Evolutionary conservation across 164 flowering plant species (phyloP), one percentile per base, ranked within the genome.

Genomic region (Houttuynia cordata): DNA sequence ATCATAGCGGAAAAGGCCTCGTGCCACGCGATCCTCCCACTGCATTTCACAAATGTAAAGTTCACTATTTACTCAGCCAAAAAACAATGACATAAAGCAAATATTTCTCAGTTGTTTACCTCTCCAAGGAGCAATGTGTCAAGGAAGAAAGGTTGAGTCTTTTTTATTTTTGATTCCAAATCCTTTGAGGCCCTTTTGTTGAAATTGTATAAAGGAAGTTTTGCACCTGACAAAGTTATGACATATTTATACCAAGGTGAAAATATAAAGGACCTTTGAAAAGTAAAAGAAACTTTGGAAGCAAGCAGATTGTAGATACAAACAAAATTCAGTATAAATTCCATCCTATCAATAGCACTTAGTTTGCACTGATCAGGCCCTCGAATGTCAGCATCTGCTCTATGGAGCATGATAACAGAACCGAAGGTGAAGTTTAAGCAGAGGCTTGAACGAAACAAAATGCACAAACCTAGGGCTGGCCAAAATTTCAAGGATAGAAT

Each of bases 1-100:
- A 71, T 89, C 96, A 60, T 86, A 86, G 57, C 91, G 83, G 63
- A 89, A 89, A 18, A 89, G 81, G 13, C 93, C 96, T 56, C 74
- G 63, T 42, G 65, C 64, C 80, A 75, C 62, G 12, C 93, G 78
- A 53, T 86, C 87, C 68, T 89, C 96, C 91, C 96, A 86, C 74
- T 89, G 59, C 40, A 62, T 41, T 62, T 37, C n/a, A 37, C 20
- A 17, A 53, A 54, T 20, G 42, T 24, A 18, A 62, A 19, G 17
- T 34, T 62, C 25, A 52, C 57, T 15, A 39, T 61, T n/a, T 30
- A 53, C 10, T 5, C 64, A 21, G 40, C 17, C 7, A 23, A n/a
- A 24, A 59, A 60, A 6, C 34, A 34, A 17, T 30, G 18, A 62
- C 22, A 8, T n/a, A 25, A 42, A 34, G 52, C 8, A 19, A n/a